Evolutionary conservation across 1,139 yeast genomes (phyloP), one percentile per base, ranked within the genome.

Genomic region (Yamadazyma sp.): DNA sequence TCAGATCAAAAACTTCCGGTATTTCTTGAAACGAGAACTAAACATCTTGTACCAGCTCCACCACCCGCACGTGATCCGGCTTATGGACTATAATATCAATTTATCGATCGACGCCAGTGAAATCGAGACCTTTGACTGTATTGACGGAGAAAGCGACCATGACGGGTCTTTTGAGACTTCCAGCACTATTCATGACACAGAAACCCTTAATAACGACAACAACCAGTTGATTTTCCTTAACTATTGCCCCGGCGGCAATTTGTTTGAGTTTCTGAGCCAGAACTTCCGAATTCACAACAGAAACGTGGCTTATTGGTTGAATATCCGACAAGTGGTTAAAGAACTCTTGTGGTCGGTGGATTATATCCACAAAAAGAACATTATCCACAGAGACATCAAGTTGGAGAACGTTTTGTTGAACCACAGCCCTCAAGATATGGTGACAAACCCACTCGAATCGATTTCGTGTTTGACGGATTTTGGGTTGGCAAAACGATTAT

Each of bases 301-400:
- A 11, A 48, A 57, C 14, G 43, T 76, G 29, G 56, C 42, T 5
- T 69, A 69, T 29, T 70, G 82, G 57, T 51, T 57, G 35, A 63
- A 82, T 7, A 62, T 86, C 2, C 69, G 78, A 40, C 70, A 87
- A 17, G 64, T 89, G 0, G 82, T 86, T 43, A 73, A 82, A 13
- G 96, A 92, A 56, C 53, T 86, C 2, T 74, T 80, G 6, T 56
- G 70, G 2, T 92, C 95, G 0, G 80, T 89, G 1, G 66, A 73
- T n/a, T 87, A 85, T 55, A 64, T 92, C 39, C 98, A 92, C 58
- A 53, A 63, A 6, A 64, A 76, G 40, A 61, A 74, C 45, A 76
- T 89, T 15, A 84, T 90, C 12, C 97, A 90, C 59, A 76, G 97
- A 45, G 97, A 90, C 56, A 75, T 90, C 48, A 88, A 89, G 62